Evolutionary conservation across 1,139 yeast species (phyloP).

Genomic region (Magnusiomyces suaveolens): DNA sequence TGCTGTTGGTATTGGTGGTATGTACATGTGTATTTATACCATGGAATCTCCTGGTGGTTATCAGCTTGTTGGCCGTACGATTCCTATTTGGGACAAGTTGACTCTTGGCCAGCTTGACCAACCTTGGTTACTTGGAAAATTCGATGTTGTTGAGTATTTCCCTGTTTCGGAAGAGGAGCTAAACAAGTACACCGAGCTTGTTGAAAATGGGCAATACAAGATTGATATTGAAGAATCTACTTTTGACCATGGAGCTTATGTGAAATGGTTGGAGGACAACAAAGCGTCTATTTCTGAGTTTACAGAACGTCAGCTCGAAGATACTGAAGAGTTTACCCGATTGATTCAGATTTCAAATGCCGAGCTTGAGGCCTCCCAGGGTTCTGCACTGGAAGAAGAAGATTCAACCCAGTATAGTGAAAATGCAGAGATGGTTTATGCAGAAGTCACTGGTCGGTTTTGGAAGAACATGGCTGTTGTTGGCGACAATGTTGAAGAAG

Average conservation of each 20-base stretch:
- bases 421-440: slow-evolving; percentile 71
- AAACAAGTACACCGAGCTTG: slow-evolving; percentile 60
- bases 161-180: slow-evolving; percentile 81
- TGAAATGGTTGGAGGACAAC: slow-evolving; percentile 69
- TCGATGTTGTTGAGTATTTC: slow-evolving; percentile 89
- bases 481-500: slow-evolving; percentile 66
- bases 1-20: slow-evolving; percentile 95
- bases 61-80: slow-evolving; percentile 90
- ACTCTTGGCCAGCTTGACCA: slow-evolving; percentile 62
- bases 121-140: slow-evolving; percentile 87
- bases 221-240: slow-evolving; percentile 68
- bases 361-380: slow-evolving; percentile 46
- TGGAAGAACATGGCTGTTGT: slow-evolving; percentile 83
- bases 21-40: slow-evolving; percentile 96
- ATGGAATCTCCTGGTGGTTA: slow-evolving; percentile 99
- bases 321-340: slow-evolving; percentile 72
- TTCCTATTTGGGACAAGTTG: slow-evolving; percentile 98
- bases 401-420: slow-evolving; percentile 44
- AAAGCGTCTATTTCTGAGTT: slow-evolving; percentile 62
- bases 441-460: slow-evolving; percentile 91
- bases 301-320: slow-evolving; percentile 64
- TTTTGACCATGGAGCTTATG: slow-evolving; percentile 73
- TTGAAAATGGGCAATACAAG: slow-evolving; percentile 68
- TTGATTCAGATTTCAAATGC: slow-evolving; percentile 76
- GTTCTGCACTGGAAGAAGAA: slow-evolving; percentile 26